phyloP scores from a whole-genome alignment of 2,329 filamentous ascomycete genomes.

The Beauveria varroae region DNA sequence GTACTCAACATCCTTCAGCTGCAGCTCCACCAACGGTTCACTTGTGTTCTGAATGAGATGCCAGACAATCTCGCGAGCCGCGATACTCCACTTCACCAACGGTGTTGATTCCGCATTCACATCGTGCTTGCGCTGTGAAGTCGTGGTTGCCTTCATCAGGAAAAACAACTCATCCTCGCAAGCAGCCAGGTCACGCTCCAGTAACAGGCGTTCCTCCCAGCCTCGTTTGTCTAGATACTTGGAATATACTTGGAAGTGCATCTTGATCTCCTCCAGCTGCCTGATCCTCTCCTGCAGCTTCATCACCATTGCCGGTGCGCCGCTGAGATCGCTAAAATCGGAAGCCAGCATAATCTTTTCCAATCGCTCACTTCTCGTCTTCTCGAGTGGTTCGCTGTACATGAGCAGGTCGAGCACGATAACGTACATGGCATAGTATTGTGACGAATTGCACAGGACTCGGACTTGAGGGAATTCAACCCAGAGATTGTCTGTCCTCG shows the following conservation, averaged over 20 bases:
- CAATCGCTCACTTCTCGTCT: constrained; percentile 88
- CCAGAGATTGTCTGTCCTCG: constrained; percentile 90
- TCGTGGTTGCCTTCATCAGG: constrained; percentile 99
- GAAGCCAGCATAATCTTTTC: constrained; percentile 99
- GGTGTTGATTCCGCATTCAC: constrained; percentile 63
- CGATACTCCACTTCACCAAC: constrained; percentile 83
- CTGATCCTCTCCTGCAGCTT: constrained; percentile 86
- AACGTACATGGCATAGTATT: constrained; percentile 97
- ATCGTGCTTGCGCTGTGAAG: constrained; percentile 83
- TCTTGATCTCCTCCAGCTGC: constrained; percentile 92
- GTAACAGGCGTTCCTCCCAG: constrained; percentile 81
- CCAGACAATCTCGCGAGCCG: constrained; percentile 95
- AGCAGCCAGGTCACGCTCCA: constrained; percentile 80
- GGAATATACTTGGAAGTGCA: constrained; percentile 88
- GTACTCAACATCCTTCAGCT: constrained; percentile 84
- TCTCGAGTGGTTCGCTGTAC: constrained; percentile 93
- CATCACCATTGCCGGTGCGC: constrained; percentile 87
- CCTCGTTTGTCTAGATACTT: constrained; percentile 79
- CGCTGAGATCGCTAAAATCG: constrained; percentile 93
- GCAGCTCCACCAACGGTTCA: constrained; percentile 85
- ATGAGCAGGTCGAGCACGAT: constrained; percentile 93
- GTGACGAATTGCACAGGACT: constrained; percentile 92
- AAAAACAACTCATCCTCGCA: constrained; percentile 98
- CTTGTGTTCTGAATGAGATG: constrained; percentile 83
- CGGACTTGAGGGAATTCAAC: constrained; percentile 92